Evolutionary conservation across 805 yeast genomes (phyloP).

Genomic region (Yarrowia hollandica): DNA sequence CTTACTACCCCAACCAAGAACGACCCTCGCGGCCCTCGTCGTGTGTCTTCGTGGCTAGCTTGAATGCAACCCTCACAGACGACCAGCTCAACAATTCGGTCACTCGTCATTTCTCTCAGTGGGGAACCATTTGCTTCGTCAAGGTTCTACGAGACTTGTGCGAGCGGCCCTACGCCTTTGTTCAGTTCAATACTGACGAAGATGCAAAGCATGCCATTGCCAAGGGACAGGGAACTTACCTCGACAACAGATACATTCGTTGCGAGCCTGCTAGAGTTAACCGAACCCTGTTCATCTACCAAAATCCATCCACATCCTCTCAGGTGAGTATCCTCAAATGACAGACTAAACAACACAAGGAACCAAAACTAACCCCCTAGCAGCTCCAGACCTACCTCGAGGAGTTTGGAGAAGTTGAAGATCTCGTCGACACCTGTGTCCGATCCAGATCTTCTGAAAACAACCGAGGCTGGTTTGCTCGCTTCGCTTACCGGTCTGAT

Average conservation of each 20-base stretch:
- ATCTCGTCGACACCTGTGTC: conserved; percentile 42
- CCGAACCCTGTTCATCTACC: conserved; percentile 61
- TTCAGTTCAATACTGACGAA: conserved; percentile 70
- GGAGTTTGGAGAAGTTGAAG: conserved; percentile 75
- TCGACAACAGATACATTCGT: conserved; percentile 75
- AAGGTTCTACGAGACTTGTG: conserved; percentile 81
- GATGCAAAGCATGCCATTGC: conserved; percentile 69
- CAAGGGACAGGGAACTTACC: conserved; percentile 64
- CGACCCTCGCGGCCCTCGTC: conserved; percentile 62
- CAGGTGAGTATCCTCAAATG: not conserved
- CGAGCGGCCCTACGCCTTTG: conserved; percentile 89
- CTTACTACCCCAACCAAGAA: conserved; percentile 26
- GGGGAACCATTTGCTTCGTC: conserved; percentile 48
- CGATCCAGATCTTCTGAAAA: not conserved
- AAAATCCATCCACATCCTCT: not conserved
- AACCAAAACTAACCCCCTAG: not conserved
- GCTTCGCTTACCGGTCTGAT: conserved; percentile 79
- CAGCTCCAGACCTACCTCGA: conserved; percentile 46
- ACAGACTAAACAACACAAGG: too few relatives aligned
- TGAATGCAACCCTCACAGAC: conserved; percentile 64
- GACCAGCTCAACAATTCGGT: conserved; percentile 72
- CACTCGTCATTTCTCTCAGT: conserved; percentile 57
- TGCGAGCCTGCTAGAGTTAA: conserved; percentile 92
- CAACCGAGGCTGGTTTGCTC: conserved; percentile 62
- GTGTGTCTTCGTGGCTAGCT: conserved; percentile 86